Conservation (phyloP, 73 alveolate genomes). For the Symbiodinium natans region DNA sequence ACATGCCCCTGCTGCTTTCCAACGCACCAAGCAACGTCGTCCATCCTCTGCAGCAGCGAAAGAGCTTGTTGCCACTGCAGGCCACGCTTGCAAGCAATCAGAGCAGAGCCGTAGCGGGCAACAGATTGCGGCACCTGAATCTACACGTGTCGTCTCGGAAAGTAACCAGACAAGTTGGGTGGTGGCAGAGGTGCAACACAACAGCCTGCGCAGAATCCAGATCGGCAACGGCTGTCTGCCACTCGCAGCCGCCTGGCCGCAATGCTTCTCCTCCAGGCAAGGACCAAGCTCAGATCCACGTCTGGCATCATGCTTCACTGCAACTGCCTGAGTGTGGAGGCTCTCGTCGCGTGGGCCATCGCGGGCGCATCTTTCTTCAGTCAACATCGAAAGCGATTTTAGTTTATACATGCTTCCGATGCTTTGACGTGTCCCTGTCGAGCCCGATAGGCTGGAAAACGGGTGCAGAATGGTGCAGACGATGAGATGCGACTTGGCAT, state of each 20-base stretch:
- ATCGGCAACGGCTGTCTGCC: background rate
- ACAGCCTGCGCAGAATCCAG: background rate
- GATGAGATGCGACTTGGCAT: no score
- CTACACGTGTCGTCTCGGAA: background rate
- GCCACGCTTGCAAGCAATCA: slow-evolving; percentile 1
- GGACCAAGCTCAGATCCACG: background rate
- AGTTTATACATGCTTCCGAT: no score
- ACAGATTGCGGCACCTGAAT: background rate
- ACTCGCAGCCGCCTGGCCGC: background rate
- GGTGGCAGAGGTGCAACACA: background rate
- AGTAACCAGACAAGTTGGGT: background rate
- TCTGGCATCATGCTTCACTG: background rate
- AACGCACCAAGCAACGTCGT: background rate
- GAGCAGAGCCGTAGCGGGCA: background rate
- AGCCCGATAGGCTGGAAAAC: no score
- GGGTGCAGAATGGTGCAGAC: no score
- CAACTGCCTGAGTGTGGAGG: background rate
- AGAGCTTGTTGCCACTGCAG: background rate
- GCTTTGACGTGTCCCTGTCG: no score
- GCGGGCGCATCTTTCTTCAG: background rate
- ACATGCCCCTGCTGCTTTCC: no score
- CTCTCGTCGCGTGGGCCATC: background rate
- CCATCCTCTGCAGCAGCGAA: background rate
- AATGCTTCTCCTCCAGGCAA: background rate
- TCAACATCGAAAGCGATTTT: no score